Evolutionary conservation across 352 stramenopile genomes (phyloP).

Genomic region (Phytophthora litchii): DNA sequence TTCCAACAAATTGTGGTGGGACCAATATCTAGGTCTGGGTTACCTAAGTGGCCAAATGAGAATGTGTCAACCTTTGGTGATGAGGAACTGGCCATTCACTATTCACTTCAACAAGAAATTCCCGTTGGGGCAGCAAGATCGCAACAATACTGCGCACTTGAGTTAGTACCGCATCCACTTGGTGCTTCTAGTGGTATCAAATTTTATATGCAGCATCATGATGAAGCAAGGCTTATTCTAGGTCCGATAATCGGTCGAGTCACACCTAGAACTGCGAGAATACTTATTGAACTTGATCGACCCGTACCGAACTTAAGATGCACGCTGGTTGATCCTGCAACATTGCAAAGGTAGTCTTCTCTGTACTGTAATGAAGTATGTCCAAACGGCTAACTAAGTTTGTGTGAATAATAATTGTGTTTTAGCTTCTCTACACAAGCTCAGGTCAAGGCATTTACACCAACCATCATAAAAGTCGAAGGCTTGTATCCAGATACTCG

Average conservation of each 20-base stretch:
- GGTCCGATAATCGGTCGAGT: conserved; percentile 71
- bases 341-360: conserved; percentile 36
- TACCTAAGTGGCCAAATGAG: conserved; percentile 1
- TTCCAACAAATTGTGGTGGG: conserved; percentile 62
- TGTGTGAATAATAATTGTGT: background rate
- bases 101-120: conserved; percentile 34
- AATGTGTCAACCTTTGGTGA: background rate
- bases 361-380: background rate
- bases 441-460: conserved; percentile 50
- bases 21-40: conserved; percentile 34
- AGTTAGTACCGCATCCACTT: conserved; percentile 52
- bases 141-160: conserved; percentile 55
- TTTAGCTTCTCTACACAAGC: conserved; percentile 29
- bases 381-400: background rate
- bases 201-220: conserved; percentile 44
- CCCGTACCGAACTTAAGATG: conserved; percentile 43
- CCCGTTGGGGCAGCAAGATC: conserved; percentile 8
- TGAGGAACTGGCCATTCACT: conserved; percentile 5
- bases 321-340: conserved; percentile 39
- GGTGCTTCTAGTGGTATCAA: conserved; percentile 37
- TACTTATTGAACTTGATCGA: conserved; percentile 71
- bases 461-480: conserved; percentile 70
- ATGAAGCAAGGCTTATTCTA: conserved; percentile 50
- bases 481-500: conserved; percentile 53
- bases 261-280: conserved; percentile 52